Evolutionary conservation across 805 yeast species (phyloP), one percentile per base, ranked within the genome.

Genomic region (Cyberlindnera euphorbiae): DNA sequence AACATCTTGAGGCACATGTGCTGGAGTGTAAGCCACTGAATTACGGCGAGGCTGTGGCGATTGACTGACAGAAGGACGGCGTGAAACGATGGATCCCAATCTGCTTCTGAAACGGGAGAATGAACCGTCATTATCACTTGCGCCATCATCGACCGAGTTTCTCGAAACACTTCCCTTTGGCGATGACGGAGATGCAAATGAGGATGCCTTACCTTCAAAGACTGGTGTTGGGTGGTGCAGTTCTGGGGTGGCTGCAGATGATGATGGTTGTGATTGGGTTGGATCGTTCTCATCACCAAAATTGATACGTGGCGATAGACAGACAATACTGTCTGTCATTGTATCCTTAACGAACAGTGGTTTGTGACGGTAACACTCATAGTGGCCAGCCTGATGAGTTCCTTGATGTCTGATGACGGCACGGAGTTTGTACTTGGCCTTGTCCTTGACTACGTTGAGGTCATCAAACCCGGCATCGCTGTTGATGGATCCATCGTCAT

Each of bases 401-500:
- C 98, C 98, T 30, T 79, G 76, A 56, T 93, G 97, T 46, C 88
- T 73, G 14, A 93, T 77, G 43, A 86, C 64, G 0, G 96, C 82
- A 43, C 71, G 73, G 25, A 93, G 66, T 41, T 66, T 64, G 56
- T 85, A 88, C 27, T 63, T 69, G 41, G 61, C 60, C 49, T 44
- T 59, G 39, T 35, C 40, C 23, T 44, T 63, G 51, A 54, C 45
- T 27, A 42, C 22, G 27, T 50, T 46, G 21, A 53, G 33, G 18
- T 51, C 54, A 8, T 50, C 60, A 14, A 36, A 10, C 4, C 49
- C 55, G 21, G 45, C 55, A 23, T 53, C 60, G 17, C 50, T 47
- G 24, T 47, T 34, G n/a, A 30, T 21, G n/a, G 46, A 36, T 2
- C 32, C 46, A 15, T 31, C 44, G 9, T 44, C 49, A 22, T 33